A percentile compares a stretch with the other conserved stretches of the same genome.
Conservation (phyloP, 495 filamentous ascomycete species). For the Talaromyces adpressus region DNA sequence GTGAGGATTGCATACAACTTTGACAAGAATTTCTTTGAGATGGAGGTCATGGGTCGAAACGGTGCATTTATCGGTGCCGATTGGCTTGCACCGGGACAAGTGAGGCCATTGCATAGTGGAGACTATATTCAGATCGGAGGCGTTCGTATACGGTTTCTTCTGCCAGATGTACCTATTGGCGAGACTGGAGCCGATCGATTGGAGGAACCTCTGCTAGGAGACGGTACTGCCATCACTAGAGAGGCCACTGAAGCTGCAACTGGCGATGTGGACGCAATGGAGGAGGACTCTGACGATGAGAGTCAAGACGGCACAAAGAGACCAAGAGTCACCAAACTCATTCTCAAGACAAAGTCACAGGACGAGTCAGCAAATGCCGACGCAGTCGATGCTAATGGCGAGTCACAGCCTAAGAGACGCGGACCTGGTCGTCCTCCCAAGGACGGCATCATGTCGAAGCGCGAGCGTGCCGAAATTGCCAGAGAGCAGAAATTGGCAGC, state of each 20-base stretch:
- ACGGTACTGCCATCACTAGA: constrained; percentile 23
- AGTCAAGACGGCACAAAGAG: constrained; percentile 27
- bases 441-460: constrained; percentile 88
- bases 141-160: constrained; percentile 63
- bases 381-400: constrained; percentile 27
- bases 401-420: constrained; percentile 53
- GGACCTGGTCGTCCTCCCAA: constrained; percentile 86
- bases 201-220: constrained; percentile 51
- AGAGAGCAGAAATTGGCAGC: constrained; percentile 51
- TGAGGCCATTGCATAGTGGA: constrained; percentile 62
- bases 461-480: constrained; percentile 61
- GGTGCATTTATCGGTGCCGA: constrained; percentile 77
- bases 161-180: constrained; percentile 64
- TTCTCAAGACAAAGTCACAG: constrained; percentile 31
- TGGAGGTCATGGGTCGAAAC: constrained; percentile 76
- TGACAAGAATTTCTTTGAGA: constrained; percentile 64
- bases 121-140: constrained; percentile 73
- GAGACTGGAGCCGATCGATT: constrained; percentile 62
- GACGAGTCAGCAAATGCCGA: constrained; percentile 20
- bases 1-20: constrained; percentile 78
- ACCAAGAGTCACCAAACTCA: constrained; percentile 29
- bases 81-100: constrained; percentile 52
- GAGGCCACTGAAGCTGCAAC: constrained; percentile 23
- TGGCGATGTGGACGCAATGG: constrained; percentile 23
- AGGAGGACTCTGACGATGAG: constrained; percentile 23